Percentiles rank a stretch among this genome's conserved stretches.
These are phyloP conservation scores for Guyanaporus albipodus DNA, from an alignment of 768 basidiomycete genomes.

Conservation along the genomic window DNA sequence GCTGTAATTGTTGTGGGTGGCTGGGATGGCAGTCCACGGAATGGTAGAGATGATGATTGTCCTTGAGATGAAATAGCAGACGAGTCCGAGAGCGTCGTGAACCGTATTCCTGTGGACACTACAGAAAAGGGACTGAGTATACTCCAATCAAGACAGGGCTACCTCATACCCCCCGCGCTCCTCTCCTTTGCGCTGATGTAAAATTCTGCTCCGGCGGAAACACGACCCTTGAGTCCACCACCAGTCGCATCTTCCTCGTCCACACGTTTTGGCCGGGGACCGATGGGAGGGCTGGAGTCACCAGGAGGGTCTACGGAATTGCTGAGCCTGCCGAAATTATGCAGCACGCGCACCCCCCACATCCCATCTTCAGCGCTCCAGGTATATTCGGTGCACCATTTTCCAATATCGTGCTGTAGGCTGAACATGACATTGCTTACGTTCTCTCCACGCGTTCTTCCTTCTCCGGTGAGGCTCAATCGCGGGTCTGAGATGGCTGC, in stretches of 20 bases:
- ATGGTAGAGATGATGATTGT: constrained; percentile 37
- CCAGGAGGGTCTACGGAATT: constrained; percentile 36
- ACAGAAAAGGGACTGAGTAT: constrained; percentile 7
- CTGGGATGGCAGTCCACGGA: constrained; percentile 44
- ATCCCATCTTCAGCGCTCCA: constrained; percentile 94
- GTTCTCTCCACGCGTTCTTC: constrained; percentile 40
- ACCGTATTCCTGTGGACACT: constrained; percentile 95
- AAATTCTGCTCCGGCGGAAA: constrained; percentile 89
- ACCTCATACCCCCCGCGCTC: constrained; percentile 76
- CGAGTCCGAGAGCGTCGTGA: constrained; percentile 84
- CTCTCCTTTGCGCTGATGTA: constrained; percentile 92
- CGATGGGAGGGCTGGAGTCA: constrained; percentile 21
- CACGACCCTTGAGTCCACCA: constrained; percentile 84
- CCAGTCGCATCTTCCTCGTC: constrained; percentile 94
- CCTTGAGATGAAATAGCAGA: constrained; percentile 62
- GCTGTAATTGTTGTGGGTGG: constrained; percentile 95
- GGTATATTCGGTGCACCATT: constrained; percentile 91
- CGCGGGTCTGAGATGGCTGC: constrained; percentile 83
- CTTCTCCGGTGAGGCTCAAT: constrained; percentile 42
- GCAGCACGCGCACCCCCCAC: constrained; percentile 83
- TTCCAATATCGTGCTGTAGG: constrained; percentile 88
- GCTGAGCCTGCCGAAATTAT: constrained; percentile 83
- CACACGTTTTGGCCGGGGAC: constrained; percentile 62
- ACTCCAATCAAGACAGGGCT: neutral
- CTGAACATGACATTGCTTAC: constrained; percentile 75